Percentiles rank a stretch among this genome's conserved stretches.
phyloP scores from a whole-genome alignment of 192 early-diverging fungal genomes.

The Entomortierella parvispora region DNA sequence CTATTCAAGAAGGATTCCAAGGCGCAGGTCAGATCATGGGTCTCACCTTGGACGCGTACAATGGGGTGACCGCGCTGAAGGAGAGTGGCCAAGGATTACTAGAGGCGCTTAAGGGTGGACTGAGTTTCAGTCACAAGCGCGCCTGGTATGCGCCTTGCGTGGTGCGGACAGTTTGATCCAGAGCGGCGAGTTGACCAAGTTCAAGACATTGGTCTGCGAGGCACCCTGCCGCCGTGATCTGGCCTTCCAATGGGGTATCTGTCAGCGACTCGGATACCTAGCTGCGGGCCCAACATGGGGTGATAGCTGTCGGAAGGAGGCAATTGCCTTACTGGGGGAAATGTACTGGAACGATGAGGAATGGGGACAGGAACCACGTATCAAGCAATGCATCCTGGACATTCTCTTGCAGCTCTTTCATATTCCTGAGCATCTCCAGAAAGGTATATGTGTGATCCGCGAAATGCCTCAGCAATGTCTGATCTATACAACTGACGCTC shows the following conservation, averaged over 20 bases:
- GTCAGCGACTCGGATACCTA: not conserved
- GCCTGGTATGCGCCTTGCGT: constrained; percentile 2
- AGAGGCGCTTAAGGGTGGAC: not conserved
- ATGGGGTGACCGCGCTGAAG: not conserved
- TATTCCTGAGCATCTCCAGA: too few species aligned
- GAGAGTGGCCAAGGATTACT: not conserved
- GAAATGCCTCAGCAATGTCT: too few species aligned
- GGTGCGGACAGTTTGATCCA: not conserved
- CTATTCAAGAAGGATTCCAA: not conserved
- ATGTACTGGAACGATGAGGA: not conserved
- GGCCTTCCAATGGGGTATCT: constrained; percentile 4
- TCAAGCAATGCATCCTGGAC: constrained; percentile 7
- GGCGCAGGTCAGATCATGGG: not conserved
- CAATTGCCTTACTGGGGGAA: constrained; percentile 2
- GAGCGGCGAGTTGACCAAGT: not conserved
- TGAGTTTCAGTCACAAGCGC: not conserved
- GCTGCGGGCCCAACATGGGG: not conserved
- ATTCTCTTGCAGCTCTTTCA: not conserved
- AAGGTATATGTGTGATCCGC: too few species aligned
- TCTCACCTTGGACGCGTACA: not conserved
- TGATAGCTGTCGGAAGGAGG: not conserved
- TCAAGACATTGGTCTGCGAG: constrained; percentile 4
- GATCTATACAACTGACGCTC: too few species aligned
- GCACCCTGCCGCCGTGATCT: not conserved
- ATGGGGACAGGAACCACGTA: not conserved